Base-by-base conservation (phyloP, 495 filamentous ascomycete genomes). In the Neurospora intermedia region DNA sequence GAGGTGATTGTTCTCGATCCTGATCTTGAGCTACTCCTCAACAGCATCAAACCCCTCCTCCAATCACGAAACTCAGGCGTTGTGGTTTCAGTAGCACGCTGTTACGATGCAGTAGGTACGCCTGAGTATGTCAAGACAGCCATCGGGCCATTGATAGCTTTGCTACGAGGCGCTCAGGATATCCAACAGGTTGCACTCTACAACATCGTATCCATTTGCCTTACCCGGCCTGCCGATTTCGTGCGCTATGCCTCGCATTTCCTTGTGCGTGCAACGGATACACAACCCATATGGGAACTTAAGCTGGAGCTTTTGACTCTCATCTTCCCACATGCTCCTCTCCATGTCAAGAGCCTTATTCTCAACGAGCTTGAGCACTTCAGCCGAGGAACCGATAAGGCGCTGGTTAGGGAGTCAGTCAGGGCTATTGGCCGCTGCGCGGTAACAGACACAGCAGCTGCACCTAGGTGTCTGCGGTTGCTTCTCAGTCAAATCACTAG, bases 341-440 rank as follows among this genome's bases (percentile, higher is more conserved):
- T 87, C 6, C 90, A 94, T 71, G 85, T 91, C 38, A 94, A 96
- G 79, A 89, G 90, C 69, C 87, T 98, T 2, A 93, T 99, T 31
- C 88, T 98, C 54, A 93, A 90, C 73, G 96, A 99, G 77, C 86
- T 99, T 3, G 93, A 96, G 76, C 95, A 98, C 80, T 97, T 98
- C 79, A 93, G 93, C 2, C 89, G 90, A 69, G 88, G 91, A 7
- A 85, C 90, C 38, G 89, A 96, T 75, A 90, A 91, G 70, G 89
- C 88, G 4, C 85, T 98, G 27, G 91, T 98, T 38, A 88, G 90
- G 69, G 96, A 97, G 80, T 91, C 93, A 46, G 94, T 99, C 8
- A 86, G 93, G 16, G 94, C 95, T 13, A 95, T 99, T 78, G 96
- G 96, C 3, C 89, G 95, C 11, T 99, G 96, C 80, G 94, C 96